Evolutionary conservation across 2,329 filamentous ascomycete species (phyloP).

Genomic region (Hirsutella thompsonii): DNA sequence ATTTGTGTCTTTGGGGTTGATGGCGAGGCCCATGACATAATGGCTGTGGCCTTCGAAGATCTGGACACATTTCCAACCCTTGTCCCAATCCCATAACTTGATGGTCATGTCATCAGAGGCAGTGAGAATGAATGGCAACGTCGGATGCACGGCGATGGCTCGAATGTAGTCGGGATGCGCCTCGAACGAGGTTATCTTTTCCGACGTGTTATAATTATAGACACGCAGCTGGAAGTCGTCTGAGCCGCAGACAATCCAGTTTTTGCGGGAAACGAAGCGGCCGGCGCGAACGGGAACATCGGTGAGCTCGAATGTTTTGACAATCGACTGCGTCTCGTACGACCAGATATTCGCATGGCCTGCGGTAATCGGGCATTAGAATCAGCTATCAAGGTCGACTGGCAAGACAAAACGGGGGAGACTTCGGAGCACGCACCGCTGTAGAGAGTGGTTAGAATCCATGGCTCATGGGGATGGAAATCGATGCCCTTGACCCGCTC

Average conservation of each 20-base stretch:
- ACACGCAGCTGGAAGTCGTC: constrained; percentile 81
- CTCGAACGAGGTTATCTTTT: constrained; percentile 96
- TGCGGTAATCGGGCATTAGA: constrained; percentile 22
- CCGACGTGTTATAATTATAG: constrained; percentile 98
- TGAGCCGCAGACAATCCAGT: constrained; percentile 95
- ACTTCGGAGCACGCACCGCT: constrained; percentile 51
- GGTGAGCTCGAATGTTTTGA: constrained; percentile 98
- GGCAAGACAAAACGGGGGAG: background rate
- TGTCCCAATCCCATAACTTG: constrained; percentile 98
- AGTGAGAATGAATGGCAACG: constrained; percentile 89
- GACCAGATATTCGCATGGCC: constrained; percentile 99
- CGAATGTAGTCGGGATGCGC: constrained; percentile 98
- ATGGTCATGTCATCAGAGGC: constrained; percentile 98
- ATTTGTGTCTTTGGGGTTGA: constrained; percentile 96
- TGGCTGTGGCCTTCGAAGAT: constrained; percentile 93
- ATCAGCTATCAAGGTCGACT: background rate
- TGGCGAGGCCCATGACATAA: constrained; percentile 92
- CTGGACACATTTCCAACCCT: constrained; percentile 94
- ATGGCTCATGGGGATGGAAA: constrained; percentile 94
- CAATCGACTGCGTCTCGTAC: constrained; percentile 89
- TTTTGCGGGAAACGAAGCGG: constrained; percentile 94
- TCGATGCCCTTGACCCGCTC: constrained; percentile 96
- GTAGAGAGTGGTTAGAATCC: constrained; percentile 92
- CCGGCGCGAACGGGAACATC: constrained; percentile 96
- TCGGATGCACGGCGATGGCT: constrained; percentile 89